Evolutionary conservation across 2,329 filamentous ascomycete genomes (phyloP).

Genomic region (Apiospora rasikravindrae): DNA sequence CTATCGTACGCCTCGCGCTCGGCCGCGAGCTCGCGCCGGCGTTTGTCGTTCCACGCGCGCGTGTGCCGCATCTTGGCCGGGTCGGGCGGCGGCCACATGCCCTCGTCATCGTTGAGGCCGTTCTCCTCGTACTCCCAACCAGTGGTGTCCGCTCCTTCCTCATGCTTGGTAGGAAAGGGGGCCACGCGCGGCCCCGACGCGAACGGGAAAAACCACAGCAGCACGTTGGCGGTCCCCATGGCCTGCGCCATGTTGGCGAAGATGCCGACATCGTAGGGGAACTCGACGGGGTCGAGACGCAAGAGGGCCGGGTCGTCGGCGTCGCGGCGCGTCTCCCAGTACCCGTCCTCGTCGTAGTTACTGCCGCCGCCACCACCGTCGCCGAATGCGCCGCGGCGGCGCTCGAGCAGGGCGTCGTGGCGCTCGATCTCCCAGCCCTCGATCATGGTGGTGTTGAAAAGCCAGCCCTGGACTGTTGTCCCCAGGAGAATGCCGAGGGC

Average conservation of each 20-base stretch:
- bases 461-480: constrained; percentile 65
- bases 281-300: constrained; percentile 70
- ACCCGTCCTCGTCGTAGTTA: constrained; percentile 37
- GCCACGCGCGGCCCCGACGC: constrained; percentile 54
- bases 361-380: constrained; percentile 36
- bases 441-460: constrained; percentile 78
- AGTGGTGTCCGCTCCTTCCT: constrained; percentile 33
- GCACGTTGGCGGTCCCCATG: constrained; percentile 71
- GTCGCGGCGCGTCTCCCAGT: constrained; percentile 44
- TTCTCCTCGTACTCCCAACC: constrained; percentile 75
- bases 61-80: constrained; percentile 62
- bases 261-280: constrained; percentile 81
- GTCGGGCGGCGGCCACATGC: constrained; percentile 68
- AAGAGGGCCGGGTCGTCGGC: constrained; percentile 45
- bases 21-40: constrained; percentile 37
- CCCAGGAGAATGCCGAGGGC: constrained; percentile 68
- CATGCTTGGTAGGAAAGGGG: constrained; percentile 28
- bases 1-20: constrained; percentile 25
- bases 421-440: constrained; percentile 77
- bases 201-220: constrained; percentile 75
- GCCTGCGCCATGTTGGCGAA: constrained; percentile 75
- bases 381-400: constrained; percentile 47
- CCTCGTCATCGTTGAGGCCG: constrained; percentile 70
- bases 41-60: constrained; percentile 41
- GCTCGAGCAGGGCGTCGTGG: constrained; percentile 61